phyloP scores from a whole-genome alignment of 2,329 filamentous ascomycete species.

The Neonectria hederae region DNA sequence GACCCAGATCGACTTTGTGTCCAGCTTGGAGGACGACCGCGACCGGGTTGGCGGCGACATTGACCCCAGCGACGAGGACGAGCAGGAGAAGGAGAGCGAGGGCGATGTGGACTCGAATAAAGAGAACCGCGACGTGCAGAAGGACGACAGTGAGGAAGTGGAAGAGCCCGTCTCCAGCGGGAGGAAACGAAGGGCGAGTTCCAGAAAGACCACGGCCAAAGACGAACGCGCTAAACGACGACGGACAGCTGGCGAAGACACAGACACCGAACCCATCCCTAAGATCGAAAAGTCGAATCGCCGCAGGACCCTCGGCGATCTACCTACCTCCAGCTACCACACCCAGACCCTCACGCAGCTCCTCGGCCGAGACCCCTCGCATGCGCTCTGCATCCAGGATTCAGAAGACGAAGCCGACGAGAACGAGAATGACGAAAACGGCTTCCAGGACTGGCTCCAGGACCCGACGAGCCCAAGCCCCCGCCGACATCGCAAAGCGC shows the following conservation, averaged over 20 bases:
- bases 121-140: constrained; percentile 21
- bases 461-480: constrained; percentile 43
- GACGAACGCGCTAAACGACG: constrained; percentile 38
- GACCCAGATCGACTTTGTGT: constrained; percentile 54
- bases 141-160: constrained; percentile 28
- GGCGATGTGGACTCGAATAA: neutral
- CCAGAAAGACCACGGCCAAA: constrained; percentile 26
- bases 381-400: constrained; percentile 45
- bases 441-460: constrained; percentile 48
- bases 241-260: constrained; percentile 42
- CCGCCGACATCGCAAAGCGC: constrained; percentile 18
- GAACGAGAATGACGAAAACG: constrained; percentile 32
- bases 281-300: constrained; percentile 34
- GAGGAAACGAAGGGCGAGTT: constrained; percentile 35
- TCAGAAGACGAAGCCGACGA: constrained; percentile 50
- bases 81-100: constrained; percentile 30
- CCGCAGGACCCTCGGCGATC: constrained; percentile 47
- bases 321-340: constrained; percentile 47
- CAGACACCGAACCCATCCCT: constrained; percentile 25
- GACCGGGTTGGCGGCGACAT: constrained; percentile 34
- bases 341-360: constrained; percentile 57
- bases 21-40: constrained; percentile 46
- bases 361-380: constrained; percentile 35
- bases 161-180: constrained; percentile 38
- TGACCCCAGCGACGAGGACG: constrained; percentile 43